A percentile compares a stretch with the other conserved stretches of the same genome.
phyloP scores from a whole-genome alignment of 495 filamentous ascomycete species.

The Evernia prunastri region DNA sequence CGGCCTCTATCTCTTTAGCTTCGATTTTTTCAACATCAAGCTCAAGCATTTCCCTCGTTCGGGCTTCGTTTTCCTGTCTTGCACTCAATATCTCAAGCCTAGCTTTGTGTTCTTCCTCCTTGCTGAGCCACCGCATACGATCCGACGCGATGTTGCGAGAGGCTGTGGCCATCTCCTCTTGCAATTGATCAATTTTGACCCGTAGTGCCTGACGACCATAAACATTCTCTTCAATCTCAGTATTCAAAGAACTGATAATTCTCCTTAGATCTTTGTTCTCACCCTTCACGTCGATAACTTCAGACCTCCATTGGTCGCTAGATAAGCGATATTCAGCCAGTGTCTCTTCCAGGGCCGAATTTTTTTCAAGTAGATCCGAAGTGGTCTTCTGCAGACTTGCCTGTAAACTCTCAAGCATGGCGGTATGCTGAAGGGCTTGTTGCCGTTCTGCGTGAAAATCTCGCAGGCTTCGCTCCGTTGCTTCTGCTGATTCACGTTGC shows the following conservation, averaged over 20 bases:
- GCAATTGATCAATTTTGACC: conserved; percentile 70
- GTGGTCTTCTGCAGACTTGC: conserved; percentile 59
- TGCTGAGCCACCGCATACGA: conserved; percentile 65
- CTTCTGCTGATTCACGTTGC: conserved; percentile 61
- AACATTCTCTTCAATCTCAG: conserved; percentile 79
- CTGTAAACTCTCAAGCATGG: conserved; percentile 56
- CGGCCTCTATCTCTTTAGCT: conserved; percentile 63
- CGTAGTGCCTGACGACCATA: conserved; percentile 70
- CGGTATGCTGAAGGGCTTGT: conserved; percentile 50
- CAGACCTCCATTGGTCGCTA: conserved; percentile 47
- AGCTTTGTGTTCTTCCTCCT: conserved; percentile 65
- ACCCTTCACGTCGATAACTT: conserved; percentile 47
- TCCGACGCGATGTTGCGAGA: conserved; percentile 71
- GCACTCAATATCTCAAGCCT: conserved; percentile 74
- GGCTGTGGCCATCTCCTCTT: conserved; percentile 76
- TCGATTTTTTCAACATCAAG: conserved; percentile 70
- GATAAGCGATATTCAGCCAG: conserved; percentile 57
- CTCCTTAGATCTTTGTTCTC: conserved; percentile 57
- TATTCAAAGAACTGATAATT: conserved; percentile 59
- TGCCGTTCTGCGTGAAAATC: conserved; percentile 50
- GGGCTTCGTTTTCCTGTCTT: conserved; percentile 66
- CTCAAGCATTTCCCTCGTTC: conserved; percentile 72
- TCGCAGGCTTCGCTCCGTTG: conserved; percentile 52
- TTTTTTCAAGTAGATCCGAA: conserved; percentile 54
- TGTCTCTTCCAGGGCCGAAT: conserved; percentile 50